phyloP scores from a whole-genome alignment of 139 green algal species.

The Chlamydomonas sp. region DNA sequence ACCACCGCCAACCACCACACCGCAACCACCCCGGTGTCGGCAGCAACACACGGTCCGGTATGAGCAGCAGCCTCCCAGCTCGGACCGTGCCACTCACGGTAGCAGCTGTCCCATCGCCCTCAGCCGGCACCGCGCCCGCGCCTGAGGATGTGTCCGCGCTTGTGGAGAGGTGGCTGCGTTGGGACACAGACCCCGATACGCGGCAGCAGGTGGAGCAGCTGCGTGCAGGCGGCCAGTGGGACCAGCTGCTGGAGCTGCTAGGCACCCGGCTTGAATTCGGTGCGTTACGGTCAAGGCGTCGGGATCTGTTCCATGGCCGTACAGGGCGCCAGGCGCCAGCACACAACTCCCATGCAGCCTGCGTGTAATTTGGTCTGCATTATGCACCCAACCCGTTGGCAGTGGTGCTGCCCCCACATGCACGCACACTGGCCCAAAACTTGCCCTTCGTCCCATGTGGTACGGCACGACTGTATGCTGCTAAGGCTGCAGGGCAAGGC shows the following conservation, averaged over 20 bases:
- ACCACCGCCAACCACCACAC: too few relatives aligned
- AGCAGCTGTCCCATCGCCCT: background rate
- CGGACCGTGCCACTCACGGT: background rate
- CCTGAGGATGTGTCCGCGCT: background rate
- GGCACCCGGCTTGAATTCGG: slow-evolving; percentile 69
- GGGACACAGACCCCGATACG: slow-evolving; percentile 30
- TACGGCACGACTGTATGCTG: background rate
- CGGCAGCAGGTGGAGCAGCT: slow-evolving; percentile 42
- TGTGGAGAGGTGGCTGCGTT: slow-evolving; percentile 39
- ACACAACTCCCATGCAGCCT: too few relatives aligned
- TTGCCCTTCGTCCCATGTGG: background rate
- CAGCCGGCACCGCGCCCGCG: background rate
- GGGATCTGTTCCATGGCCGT: background rate
- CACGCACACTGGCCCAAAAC: background rate
- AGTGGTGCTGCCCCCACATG: too few relatives aligned
- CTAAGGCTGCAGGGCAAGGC: too few relatives aligned
- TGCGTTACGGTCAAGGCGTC: slow-evolving; percentile 14
- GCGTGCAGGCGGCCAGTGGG: background rate
- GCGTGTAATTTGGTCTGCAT: too few relatives aligned
- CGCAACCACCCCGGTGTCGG: too few relatives aligned
- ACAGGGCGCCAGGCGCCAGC: background rate
- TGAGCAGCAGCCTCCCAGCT: too few relatives aligned
- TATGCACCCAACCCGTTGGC: too few relatives aligned
- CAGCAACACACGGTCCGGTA: too few relatives aligned
- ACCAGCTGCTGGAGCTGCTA: slow-evolving; percentile 49